Base-by-base conservation (phyloP, 768 basidiomycete species). In the Lanmaoa pseudosensibilis region DNA sequence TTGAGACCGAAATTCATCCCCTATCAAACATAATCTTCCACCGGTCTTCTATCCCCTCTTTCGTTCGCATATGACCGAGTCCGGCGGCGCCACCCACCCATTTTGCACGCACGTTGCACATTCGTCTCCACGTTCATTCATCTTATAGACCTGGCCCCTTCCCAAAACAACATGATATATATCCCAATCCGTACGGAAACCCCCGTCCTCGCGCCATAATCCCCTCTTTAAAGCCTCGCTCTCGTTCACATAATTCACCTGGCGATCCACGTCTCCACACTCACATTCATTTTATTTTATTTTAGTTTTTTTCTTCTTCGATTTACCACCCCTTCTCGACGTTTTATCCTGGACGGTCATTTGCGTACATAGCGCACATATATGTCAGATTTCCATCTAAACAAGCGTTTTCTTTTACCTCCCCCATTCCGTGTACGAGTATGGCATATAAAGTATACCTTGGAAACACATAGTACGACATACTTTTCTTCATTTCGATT, bases 121-220 rank as follows among this genome's bases (percentile, higher is more conserved):
- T 18, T 50, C 47, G 49, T 54, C 37, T 27, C 41, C 41, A 32
- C 48, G 10, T 43, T 23, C 56, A 5, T 46, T 53, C 44, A 16
- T 33, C 30, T n/a, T 18, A 21, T 48, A 32, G 39, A 21, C n/a
- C 11, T 18, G 15, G 30, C 43, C n/a, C 40, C n/a, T 38, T 36
- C 18, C 44, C 8, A 8, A 52, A 34, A 15, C 32, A 37, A 46
- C 30, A 33, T 13, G 5, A 23, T 36, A 52, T 33, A 38, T 43
- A 38, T 52, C 45, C 16, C 39, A 19, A 27, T 33, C 18, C 37
- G 38, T 47, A 52, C n/a, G 50, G 56, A 55, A 55, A 64, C 43
- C 52, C 23, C 27, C 48, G 18, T 23, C 44, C 9, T 39, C 12
- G 21, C 53, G 21, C 41, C 36, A 18, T 15, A 25, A 21, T 18